These are phyloP conservation scores for Venturia effusa DNA, from an alignment of 2,329 filamentous ascomycete genomes.

Conservation along the genomic window DNA sequence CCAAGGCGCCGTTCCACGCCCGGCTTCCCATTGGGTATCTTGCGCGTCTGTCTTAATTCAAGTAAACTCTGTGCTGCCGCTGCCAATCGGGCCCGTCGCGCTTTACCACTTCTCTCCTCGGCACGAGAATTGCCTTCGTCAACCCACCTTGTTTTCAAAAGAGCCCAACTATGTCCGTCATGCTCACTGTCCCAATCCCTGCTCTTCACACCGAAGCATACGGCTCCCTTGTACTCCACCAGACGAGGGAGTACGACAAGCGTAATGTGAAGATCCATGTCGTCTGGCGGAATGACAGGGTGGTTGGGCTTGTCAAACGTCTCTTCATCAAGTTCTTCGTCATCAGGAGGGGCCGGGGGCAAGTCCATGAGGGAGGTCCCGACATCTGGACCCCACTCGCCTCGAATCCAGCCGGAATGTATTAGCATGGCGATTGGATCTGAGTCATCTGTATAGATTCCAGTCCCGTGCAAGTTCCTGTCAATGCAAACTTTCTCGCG, in stretches of 20 bases:
- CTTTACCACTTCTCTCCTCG: conserved; percentile 35
- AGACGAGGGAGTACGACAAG: conserved; percentile 72
- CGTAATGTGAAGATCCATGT: conserved; percentile 78
- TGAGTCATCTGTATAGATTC: conserved; percentile 91
- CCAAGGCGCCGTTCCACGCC: neutral
- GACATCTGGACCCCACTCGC: conserved; percentile 73
- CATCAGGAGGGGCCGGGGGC: conserved; percentile 28
- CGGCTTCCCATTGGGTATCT: neutral
- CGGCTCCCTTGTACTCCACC: conserved; percentile 62
- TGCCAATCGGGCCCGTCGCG: conserved; percentile 38
- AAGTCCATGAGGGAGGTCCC: conserved; percentile 51
- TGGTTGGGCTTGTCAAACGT: conserved; percentile 29
- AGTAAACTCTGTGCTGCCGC: conserved; percentile 13
- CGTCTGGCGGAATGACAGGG: conserved; percentile 52
- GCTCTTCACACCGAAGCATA: conserved; percentile 71
- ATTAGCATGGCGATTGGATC: conserved; percentile 89
- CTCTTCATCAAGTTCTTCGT: conserved; percentile 25
- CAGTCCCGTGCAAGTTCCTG: conserved; percentile 81
- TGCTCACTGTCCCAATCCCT: conserved; percentile 67
- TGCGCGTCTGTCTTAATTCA: neutral
- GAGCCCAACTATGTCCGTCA: conserved; percentile 82
- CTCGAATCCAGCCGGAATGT: conserved; percentile 83
- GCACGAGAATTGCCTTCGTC: conserved; percentile 51
- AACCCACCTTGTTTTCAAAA: conserved; percentile 74
- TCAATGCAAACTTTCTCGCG: conserved; percentile 76